Conservation (phyloP, 192 early-diverging fungal genomes). For the Backusella parvicylindrica region DNA sequence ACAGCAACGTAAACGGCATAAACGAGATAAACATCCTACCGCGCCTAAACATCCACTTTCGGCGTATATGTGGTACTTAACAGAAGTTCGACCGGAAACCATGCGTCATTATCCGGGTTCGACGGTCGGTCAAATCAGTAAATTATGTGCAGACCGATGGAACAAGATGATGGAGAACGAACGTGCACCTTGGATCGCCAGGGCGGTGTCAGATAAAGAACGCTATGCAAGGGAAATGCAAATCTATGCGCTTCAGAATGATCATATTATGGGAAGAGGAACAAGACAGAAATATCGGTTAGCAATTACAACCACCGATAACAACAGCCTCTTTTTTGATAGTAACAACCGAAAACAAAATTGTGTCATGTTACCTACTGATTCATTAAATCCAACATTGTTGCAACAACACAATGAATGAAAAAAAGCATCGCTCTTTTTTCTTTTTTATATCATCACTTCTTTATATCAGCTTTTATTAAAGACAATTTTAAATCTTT, state of each 20-base stretch:
- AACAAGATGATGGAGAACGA: slow-evolving; percentile 42
- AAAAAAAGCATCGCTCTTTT: too few relatives aligned
- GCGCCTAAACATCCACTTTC: slow-evolving; percentile 73
- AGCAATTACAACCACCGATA: background rate
- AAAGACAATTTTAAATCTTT: too few relatives aligned
- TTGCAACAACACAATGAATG: background rate
- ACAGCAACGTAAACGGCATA: slow-evolving; percentile 35
- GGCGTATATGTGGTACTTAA: slow-evolving; percentile 63
- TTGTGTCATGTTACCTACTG: background rate
- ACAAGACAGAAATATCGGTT: slow-evolving; percentile 24
- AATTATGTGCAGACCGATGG: slow-evolving; percentile 60
- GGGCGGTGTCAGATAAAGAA: slow-evolving; percentile 54
- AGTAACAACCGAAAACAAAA: background rate
- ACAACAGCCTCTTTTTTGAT: background rate
- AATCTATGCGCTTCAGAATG: slow-evolving; percentile 33
- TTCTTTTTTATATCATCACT: too few relatives aligned
- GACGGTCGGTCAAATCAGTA: slow-evolving; percentile 64
- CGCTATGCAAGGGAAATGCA: slow-evolving; percentile 58
- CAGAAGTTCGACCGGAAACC: slow-evolving; percentile 52
- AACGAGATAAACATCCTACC: slow-evolving; percentile 49
- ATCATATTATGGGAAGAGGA: slow-evolving; percentile 18
- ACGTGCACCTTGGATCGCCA: slow-evolving; percentile 45
- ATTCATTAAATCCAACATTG: background rate
- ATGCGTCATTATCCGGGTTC: slow-evolving; percentile 55
- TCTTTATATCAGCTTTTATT: background rate